A percentile compares a stretch with the other conserved stretches of the same genome.
These are phyloP conservation scores for Yarrowia sp. DNA, from an alignment of 805 yeast genomes.

Conservation along the genomic window DNA sequence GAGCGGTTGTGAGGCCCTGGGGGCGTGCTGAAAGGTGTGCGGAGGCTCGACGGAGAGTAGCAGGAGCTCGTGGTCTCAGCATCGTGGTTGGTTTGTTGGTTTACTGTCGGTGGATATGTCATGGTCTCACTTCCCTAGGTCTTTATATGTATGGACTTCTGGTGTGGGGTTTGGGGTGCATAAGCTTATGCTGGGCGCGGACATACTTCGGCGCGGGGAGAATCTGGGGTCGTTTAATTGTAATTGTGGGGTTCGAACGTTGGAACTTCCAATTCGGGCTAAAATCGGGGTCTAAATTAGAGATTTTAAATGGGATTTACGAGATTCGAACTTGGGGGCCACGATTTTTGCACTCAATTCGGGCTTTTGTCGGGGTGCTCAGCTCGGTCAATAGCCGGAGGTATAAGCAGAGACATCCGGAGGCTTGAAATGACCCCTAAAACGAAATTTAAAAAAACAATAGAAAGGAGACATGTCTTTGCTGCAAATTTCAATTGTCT, in stretches of 20 bases:
- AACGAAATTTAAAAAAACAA: too few relatives aligned
- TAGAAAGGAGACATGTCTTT: too few relatives aligned
- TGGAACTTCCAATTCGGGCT: constrained; percentile 4
- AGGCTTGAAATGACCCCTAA: too few relatives aligned
- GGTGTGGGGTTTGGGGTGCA: constrained; percentile 24
- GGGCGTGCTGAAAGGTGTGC: neutral
- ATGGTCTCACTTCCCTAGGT: constrained; percentile 3
- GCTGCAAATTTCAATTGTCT: too few relatives aligned
- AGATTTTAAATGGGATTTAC: neutral
- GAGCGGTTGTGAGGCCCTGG: neutral
- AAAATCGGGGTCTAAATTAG: neutral
- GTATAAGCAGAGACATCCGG: neutral
- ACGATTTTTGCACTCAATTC: neutral
- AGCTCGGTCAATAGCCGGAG: neutral
- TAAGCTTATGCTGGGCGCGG: constrained; percentile 12
- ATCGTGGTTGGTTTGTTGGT: neutral
- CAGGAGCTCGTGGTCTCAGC: constrained; percentile 9
- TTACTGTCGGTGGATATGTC: neutral
- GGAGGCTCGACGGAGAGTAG: constrained; percentile 12
- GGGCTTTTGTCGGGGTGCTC: constrained; percentile 6
- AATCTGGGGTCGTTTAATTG: constrained; percentile 6
- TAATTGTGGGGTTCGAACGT: constrained; percentile 3
- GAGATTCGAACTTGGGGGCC: neutral
- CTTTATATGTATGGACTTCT: constrained; percentile 12
- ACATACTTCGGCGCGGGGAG: constrained; percentile 25